Percentiles rank a stretch among this genome's conserved stretches.
Conservation (phyloP, 768 basidiomycete genomes). For the Trametes gibbosa region DNA sequence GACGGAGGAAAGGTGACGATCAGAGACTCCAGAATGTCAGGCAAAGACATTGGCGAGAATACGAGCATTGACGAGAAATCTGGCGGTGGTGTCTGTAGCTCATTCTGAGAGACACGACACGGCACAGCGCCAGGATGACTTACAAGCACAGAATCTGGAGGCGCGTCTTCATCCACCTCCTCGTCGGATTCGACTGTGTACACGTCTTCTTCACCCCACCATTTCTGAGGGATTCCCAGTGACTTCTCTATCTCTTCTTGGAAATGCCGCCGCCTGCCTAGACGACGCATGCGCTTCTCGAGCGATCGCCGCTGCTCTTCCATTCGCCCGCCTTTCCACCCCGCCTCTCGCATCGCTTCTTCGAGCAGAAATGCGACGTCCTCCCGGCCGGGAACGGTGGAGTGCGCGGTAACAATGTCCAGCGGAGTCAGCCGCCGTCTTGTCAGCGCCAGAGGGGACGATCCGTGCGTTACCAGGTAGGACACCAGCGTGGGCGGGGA, state of each 20-base stretch:
- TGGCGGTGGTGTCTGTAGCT: constrained; percentile 60
- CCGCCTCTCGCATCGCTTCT: constrained; percentile 83
- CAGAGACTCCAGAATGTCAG: constrained; percentile 76
- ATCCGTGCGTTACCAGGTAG: constrained; percentile 89
- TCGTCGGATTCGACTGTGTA: constrained; percentile 37
- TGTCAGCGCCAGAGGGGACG: constrained; percentile 77
- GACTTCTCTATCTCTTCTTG: constrained; percentile 57
- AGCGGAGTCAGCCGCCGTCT: constrained; percentile 79
- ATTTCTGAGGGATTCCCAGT: constrained; percentile 54
- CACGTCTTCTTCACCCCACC: constrained; percentile 60
- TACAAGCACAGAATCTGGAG: constrained; percentile 25
- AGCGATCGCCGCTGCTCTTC: constrained; percentile 59
- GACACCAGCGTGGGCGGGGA: constrained; percentile 90
- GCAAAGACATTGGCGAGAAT: constrained; percentile 78
- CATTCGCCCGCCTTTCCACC: constrained; percentile 78
- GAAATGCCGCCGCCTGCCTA: constrained; percentile 50
- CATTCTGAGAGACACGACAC: constrained; percentile 23
- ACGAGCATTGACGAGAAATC: constrained; percentile 91
- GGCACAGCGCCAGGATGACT: constrained; percentile 8
- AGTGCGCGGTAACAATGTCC: constrained; percentile 86
- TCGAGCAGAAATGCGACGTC: constrained; percentile 86
- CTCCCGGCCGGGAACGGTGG: constrained; percentile 74
- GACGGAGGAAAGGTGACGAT: constrained; percentile 73
- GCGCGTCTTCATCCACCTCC: constrained; percentile 49
- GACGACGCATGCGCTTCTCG: constrained; percentile 56